Evolutionary conservation across 2,329 filamentous ascomycete genomes (phyloP).

Genomic region (Hansfordia pulvinata): DNA sequence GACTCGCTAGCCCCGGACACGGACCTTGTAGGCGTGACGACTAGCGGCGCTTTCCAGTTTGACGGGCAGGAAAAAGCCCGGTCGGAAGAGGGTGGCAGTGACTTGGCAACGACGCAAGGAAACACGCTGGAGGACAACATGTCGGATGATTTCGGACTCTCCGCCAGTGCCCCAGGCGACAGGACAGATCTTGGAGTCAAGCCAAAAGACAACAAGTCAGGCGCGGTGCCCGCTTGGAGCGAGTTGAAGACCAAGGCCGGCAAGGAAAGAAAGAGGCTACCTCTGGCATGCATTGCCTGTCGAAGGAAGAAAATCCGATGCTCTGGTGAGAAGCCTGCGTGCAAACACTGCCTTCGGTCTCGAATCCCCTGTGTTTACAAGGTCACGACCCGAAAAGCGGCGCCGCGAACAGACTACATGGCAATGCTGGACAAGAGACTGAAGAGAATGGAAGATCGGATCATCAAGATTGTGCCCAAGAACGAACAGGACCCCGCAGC

Average conservation of each 20-base stretch:
- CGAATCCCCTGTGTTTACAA: conserved; percentile 96
- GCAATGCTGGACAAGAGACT: conserved; percentile 93
- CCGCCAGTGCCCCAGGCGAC: conserved; percentile 29
- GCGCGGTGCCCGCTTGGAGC: conserved; percentile 56
- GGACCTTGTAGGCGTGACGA: too few relatives aligned
- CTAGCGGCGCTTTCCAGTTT: too few relatives aligned
- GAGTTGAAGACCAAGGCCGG: conserved; percentile 85
- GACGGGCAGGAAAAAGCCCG: too few relatives aligned
- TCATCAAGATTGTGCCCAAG: conserved; percentile 90
- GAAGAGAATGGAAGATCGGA: conserved; percentile 94
- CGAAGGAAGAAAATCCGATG: conserved; percentile 95
- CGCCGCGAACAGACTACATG: conserved; percentile 95
- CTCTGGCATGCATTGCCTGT: conserved; percentile 89
- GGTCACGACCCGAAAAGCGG: conserved; percentile 85
- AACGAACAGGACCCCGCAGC: conserved; percentile 57
- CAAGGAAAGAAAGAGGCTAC: conserved; percentile 86
- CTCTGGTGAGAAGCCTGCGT: conserved; percentile 93
- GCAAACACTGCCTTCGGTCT: conserved; percentile 88
- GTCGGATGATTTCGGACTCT: conserved; percentile 45
- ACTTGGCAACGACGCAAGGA: too few relatives aligned
- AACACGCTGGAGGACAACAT: conserved; percentile 41
- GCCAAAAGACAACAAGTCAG: conserved; percentile 42
- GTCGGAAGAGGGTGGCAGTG: too few relatives aligned
- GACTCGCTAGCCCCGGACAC: conserved; percentile 13
- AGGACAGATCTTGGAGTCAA: conserved; percentile 39